These are phyloP conservation scores for Nemania serpens DNA, from an alignment of 2,329 filamentous ascomycete species.

Conservation along the genomic window DNA sequence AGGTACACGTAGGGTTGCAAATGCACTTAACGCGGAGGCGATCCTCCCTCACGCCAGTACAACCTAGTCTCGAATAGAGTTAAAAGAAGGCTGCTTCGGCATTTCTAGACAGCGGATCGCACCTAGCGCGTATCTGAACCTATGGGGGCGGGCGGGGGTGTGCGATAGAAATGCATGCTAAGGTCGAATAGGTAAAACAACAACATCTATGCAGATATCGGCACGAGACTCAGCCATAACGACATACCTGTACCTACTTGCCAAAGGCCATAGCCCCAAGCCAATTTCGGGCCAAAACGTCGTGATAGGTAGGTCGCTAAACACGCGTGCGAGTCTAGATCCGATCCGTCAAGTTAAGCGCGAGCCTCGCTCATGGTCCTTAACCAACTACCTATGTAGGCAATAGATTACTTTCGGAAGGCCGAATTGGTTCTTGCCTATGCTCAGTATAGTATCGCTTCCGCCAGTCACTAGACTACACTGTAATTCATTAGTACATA, in stretches of 20 bases:
- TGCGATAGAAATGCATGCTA: not conserved
- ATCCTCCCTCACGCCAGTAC: not conserved
- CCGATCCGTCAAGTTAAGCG: not conserved
- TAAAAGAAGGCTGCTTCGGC: no score
- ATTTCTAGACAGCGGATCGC: not conserved
- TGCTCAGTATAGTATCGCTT: not conserved
- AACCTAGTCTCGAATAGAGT: no score
- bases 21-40: no score
- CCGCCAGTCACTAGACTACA: not conserved
- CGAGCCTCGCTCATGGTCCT: not conserved
- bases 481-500: not conserved
- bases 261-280: not conserved
- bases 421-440: not conserved
- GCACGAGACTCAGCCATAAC: not conserved
- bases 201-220: not conserved
- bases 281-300: slow-evolving; percentile 11
- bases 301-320: slow-evolving; percentile 24
- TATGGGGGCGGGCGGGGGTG: not conserved
- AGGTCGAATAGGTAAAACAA: not conserved
- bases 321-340: not conserved
- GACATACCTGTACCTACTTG: not conserved
- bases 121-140: not conserved
- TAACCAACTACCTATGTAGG: slow-evolving; percentile 4
- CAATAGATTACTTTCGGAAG: not conserved
- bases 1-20: no score